Base-by-base conservation (phyloP, 805 yeast genomes). In the Zygotorulaspora danielsina region DNA sequence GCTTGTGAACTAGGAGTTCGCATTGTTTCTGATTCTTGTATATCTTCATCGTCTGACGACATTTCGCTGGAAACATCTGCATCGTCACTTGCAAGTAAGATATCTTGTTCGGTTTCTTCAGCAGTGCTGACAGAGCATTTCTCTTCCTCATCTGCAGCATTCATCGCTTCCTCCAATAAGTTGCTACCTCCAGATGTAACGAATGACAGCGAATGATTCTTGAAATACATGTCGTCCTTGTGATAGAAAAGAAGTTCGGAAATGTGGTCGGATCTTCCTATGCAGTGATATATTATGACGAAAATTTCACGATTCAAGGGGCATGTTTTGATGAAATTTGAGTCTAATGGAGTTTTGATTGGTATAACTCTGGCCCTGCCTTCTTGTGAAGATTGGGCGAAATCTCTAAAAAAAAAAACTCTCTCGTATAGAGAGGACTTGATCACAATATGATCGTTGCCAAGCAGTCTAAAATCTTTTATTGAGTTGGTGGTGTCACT, bases 391-490 rank as follows among this genome's bases (percentile, higher is more conserved):
- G 29, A 13, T n/a, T 35, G 35, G 3, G 24, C 13, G 19, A 42
- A 46, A 21, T 44, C 39, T 21, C 39, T 43, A n/a, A 50, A 19
- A 4, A 44, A 15, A 30, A 34, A 49, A 3, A 49, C n/a, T 6
- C 29, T 38, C 12, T 42, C 42, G 29, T 40, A 34, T 12, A 37
- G 24, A 7, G 26, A 20, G n/a, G 33, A 32, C 5, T 36, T 39
- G 10, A 44, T 36, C 9, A 49, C 33, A 10, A 49, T 30, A 12
- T 52, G 38, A 19, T 46, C 42, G 29, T 44, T 42, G 13, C 41
- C 48, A 26, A 40, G 44, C 5, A 53, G 21, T 20, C 39, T 39
- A 36, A 51, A 51, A 12, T 44, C 45, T 25, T 28, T 35, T 1
- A 45, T 28, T 16, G 31, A n/a, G n/a, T 48, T 44, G 11, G 34